Evolutionary conservation across 1,139 yeast species (phyloP).

Genomic region (Lodderomyces theae): DNA sequence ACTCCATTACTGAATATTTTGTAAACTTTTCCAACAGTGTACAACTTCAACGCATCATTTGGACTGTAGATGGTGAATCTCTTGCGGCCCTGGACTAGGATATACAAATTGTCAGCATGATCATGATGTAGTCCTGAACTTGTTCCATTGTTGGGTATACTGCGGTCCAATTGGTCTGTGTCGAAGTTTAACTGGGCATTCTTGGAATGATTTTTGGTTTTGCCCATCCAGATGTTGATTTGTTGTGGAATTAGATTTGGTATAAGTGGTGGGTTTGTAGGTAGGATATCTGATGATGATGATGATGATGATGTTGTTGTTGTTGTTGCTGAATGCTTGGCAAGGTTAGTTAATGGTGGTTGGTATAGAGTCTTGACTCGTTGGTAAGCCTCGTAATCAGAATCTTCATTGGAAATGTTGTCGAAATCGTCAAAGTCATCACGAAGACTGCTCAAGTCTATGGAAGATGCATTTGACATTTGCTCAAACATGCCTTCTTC

Average conservation of each 20-base stretch:
- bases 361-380: constrained; percentile 51
- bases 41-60: constrained; percentile 51
- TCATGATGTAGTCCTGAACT: constrained; percentile 82
- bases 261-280: constrained; percentile 43
- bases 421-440: constrained; percentile 52
- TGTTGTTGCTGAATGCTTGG: too few relatives aligned
- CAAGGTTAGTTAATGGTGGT: constrained; percentile 56
- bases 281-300: constrained; percentile 26
- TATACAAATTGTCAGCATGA: constrained; percentile 71
- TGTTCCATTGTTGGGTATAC: constrained; percentile 40
- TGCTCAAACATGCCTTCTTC: constrained; percentile 14
- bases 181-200: constrained; percentile 1
- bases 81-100: constrained; percentile 58
- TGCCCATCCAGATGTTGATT: constrained; percentile 71
- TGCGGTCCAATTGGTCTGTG: constrained; percentile 38
- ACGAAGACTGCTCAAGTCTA: constrained; percentile 43
- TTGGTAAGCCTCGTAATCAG: constrained; percentile 25
- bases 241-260: constrained; percentile 58
- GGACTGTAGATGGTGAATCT: constrained; percentile 68
- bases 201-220: constrained; percentile 1
- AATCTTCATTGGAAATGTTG: constrained; percentile 8
- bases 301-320: too few relatives aligned
- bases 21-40: constrained; percentile 58
- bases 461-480: constrained; percentile 24
- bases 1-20: constrained; percentile 57